phyloP scores from a whole-genome alignment of 108 stramenopile species.

The Cyclotella baltica region DNA sequence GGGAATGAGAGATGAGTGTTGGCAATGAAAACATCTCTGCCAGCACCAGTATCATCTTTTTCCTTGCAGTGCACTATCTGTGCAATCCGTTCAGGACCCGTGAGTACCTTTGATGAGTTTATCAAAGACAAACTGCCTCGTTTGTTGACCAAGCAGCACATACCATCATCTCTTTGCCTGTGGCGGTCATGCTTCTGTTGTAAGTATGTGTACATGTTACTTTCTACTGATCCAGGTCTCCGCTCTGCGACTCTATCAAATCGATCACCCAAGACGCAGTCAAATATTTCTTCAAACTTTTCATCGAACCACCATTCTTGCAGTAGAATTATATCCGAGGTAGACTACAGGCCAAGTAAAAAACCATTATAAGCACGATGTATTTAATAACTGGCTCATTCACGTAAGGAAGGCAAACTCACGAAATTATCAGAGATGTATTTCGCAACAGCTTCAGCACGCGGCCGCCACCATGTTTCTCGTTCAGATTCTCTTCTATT shows the following conservation, averaged over 20 bases:
- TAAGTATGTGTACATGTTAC: background rate
- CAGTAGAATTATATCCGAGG: conserved; percentile 41
- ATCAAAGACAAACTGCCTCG: conserved; percentile 33
- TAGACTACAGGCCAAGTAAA: conserved; percentile 6
- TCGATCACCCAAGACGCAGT: conserved; percentile 5
- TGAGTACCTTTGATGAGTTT: conserved; percentile 28
- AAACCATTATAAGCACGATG: too few relatives aligned
- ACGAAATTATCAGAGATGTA: conserved; percentile 34
- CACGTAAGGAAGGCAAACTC: background rate
- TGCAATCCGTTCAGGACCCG: conserved; percentile 52
- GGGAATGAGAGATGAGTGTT: conserved; percentile 52
- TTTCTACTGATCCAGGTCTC: conserved; percentile 26
- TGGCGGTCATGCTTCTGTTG: background rate
- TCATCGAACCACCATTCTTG: conserved; percentile 56
- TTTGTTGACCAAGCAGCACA: conserved; percentile 41
- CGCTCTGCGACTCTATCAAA: conserved; percentile 46
- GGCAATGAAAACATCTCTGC: conserved; percentile 39
- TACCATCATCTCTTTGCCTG: conserved; percentile 40
- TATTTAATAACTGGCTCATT: too few relatives aligned
- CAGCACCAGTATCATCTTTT: background rate
- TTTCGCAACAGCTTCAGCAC: conserved; percentile 36
- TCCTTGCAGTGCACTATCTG: conserved; percentile 47
- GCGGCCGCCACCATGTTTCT: conserved; percentile 49
- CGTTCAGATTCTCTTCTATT: conserved; percentile 46
- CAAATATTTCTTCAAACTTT: conserved; percentile 39